Conservation (phyloP, 1,139 yeast species). For the Hemisphaericaspora xylanilytica region DNA sequence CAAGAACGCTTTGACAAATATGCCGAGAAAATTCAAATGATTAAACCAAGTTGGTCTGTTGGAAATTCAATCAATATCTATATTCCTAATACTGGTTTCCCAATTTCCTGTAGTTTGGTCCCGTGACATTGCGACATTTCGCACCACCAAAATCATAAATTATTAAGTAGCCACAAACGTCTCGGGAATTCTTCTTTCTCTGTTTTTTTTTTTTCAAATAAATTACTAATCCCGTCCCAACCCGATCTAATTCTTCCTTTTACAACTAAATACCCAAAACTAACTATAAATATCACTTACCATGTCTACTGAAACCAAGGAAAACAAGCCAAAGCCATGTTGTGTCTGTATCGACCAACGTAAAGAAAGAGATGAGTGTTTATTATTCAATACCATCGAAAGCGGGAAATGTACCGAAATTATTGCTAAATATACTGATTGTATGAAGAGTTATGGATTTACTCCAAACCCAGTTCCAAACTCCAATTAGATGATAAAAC, state of each 20-base stretch:
- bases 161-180: no score
- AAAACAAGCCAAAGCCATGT: slow-evolving; percentile 82
- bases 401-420: slow-evolving; percentile 76
- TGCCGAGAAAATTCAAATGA: no score
- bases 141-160: neutral
- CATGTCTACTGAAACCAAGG: slow-evolving; percentile 13
- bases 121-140: no score
- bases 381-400: slow-evolving; percentile 79
- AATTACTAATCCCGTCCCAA: neutral
- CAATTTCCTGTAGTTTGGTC: no score
- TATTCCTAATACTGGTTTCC: no score
- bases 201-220: neutral
- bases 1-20: no score
- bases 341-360: slow-evolving; percentile 93
- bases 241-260: neutral
- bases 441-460: slow-evolving; percentile 94
- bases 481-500: slow-evolving; percentile 3
- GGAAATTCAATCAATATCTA: no score
- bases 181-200: no score
- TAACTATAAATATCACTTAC: no score
- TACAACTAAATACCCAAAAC: neutral
- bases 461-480: slow-evolving; percentile 24
- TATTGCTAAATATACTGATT: slow-evolving; percentile 68
- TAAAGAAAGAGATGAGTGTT: slow-evolving; percentile 80
- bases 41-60: no score